Evolutionary conservation across 805 yeast genomes (phyloP), one percentile per base, ranked within the genome.

Genomic region (Zygosaccharomyces kombuchaensis): DNA sequence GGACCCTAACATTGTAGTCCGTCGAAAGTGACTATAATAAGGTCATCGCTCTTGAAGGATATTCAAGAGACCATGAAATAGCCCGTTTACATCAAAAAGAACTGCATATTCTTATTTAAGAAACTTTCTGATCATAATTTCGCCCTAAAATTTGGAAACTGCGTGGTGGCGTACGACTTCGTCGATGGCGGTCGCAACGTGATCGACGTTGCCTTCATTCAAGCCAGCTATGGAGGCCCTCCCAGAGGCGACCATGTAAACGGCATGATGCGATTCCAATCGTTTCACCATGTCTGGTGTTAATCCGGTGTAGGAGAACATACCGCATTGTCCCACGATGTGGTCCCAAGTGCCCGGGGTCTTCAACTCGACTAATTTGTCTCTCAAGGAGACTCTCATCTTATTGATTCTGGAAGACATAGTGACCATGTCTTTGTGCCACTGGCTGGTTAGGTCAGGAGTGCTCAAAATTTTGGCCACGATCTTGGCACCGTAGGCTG

Each of bases 331-430:
- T 53, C 75, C 73, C 38, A 81, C 83, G 59, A 91, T 87, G 69
- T 91, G 98, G 55, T 80, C 84, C 98, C 98, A 91, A 58, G 74
- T 78, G 39, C 96, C 96, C 25, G 96, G 96, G 19, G 98, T 88
- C 17, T 70, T 69, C 51, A 87, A 77, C 43, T 68, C 66, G 41
- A 75, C 76, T 50, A 91, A 75, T 49, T 75, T 75, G 45, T 72
- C 73, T 62, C 82, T 77, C 59, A 91, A 76, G 14, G 73, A 75
- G 26, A 69, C 62, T 71, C 98, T 84, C 96, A 89, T 90, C 56
- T 74, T 67, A 51, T 70, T 72, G 63, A 93, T 91, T 62, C 98
- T 80, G 34, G 81, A 74, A 30, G 95, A 81, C 98, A 91, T 91
- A 40, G 89, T 82, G 52, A 80, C 65, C 69, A 91, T 78, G 67